phyloP scores from a whole-genome alignment of 495 filamentous ascomycete species.

The Cetradonia linearis region DNA sequence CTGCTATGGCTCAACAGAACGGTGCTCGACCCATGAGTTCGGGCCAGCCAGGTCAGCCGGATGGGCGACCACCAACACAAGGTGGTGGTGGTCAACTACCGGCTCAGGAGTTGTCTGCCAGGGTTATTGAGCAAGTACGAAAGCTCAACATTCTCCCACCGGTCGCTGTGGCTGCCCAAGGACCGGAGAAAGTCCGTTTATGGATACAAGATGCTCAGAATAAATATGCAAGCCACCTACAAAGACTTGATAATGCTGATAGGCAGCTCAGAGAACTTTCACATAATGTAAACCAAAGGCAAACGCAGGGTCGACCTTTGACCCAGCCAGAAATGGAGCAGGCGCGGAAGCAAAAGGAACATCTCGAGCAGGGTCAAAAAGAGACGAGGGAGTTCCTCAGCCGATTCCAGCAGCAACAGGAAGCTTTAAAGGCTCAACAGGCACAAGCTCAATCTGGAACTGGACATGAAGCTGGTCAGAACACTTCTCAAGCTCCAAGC shows the following conservation, averaged over 20 bases:
- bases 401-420: constrained; percentile 42
- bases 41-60: constrained; percentile 13
- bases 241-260: constrained; percentile 42
- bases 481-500: constrained; percentile 6
- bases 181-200: constrained; percentile 32
- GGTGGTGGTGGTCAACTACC: constrained; percentile 9
- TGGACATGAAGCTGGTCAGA: constrained; percentile 15
- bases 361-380: constrained; percentile 34
- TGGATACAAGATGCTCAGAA: constrained; percentile 44
- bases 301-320: constrained; percentile 31
- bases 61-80: constrained; percentile 11
- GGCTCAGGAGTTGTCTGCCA: constrained; percentile 16
- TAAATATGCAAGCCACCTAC: constrained; percentile 42
- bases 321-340: constrained; percentile 37
- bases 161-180: constrained; percentile 31
- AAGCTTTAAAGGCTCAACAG: constrained; percentile 37
- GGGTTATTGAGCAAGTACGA: constrained; percentile 33
- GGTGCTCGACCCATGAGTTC: constrained; percentile 20
- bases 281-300: constrained; percentile 32
- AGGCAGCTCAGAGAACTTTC: constrained; percentile 21
- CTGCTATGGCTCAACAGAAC: constrained; percentile 22
- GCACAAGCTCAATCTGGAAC: constrained; percentile 28
- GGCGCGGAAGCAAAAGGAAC: constrained; percentile 33
- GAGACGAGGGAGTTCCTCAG: constrained; percentile 39
- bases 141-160: constrained; percentile 39